Conservation (phyloP, 345 rosid species). For the Syzygium aromaticum region DNA sequence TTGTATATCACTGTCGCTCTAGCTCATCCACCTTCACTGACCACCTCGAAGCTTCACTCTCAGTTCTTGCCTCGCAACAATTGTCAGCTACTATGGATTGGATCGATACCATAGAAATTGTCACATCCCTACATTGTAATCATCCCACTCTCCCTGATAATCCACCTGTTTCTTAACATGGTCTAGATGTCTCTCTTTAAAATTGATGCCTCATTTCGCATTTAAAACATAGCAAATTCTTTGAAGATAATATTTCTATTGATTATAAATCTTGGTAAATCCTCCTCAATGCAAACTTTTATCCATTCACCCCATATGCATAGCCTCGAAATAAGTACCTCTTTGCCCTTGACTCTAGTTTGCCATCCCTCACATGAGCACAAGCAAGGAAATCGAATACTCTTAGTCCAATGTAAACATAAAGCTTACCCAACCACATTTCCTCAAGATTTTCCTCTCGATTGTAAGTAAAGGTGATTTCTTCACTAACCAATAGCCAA, state of each 20-base stretch:
- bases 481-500: neutral
- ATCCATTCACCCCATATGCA: neutral
- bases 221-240: neutral
- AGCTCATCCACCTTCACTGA: neutral
- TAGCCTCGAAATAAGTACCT: fast-evolving
- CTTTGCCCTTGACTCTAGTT: neutral
- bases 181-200: neutral
- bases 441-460: neutral
- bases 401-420: neutral
- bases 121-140: neutral
- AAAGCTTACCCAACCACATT: neutral
- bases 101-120: neutral
- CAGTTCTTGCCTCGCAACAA: neutral
- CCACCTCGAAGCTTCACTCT: neutral
- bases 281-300: neutral
- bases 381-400: neutral
- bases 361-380: neutral
- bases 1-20: fast-evolving
- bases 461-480: neutral
- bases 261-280: too few species aligned
- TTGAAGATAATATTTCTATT: neutral
- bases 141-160: neutral
- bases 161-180: neutral
- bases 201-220: neutral
- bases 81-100: neutral